A percentile compares a stretch with the other conserved stretches of the same genome.
phyloP scores from a whole-genome alignment of 257 asterid genomes.

The Anisodus tanguticus region DNA sequence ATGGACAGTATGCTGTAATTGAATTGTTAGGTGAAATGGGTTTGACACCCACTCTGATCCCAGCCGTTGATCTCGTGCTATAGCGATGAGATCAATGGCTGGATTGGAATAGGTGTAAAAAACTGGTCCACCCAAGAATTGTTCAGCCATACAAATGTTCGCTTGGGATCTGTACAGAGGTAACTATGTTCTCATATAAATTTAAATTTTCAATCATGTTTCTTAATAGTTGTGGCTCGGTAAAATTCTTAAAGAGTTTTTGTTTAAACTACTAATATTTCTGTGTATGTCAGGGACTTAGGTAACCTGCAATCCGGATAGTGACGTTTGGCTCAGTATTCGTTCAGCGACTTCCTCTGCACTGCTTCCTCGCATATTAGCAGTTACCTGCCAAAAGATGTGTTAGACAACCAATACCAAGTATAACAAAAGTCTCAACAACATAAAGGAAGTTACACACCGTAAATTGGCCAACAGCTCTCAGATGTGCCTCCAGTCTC shows the following conservation, averaged over 20 bases:
- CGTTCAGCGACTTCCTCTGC: slow-evolving; percentile 95
- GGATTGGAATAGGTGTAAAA: background rate
- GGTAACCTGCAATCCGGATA: slow-evolving; percentile 90
- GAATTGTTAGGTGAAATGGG: slow-evolving; percentile 8
- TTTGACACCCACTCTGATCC: background rate
- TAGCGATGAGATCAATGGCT: slow-evolving; percentile 5
- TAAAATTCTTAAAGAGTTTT: slow-evolving; percentile 7
- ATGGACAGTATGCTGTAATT: background rate
- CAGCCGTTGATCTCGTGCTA: background rate
- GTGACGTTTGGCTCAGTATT: slow-evolving; percentile 76
- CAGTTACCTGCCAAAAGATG: slow-evolving; percentile 65
- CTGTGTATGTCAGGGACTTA: background rate
- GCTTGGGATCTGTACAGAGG: background rate
- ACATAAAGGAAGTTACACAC: slow-evolving; percentile 43
- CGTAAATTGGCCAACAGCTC: slow-evolving; percentile 86
- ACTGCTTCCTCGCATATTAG: slow-evolving; percentile 94
- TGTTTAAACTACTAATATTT: slow-evolving; percentile 14
- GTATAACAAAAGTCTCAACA: slow-evolving; percentile 6
- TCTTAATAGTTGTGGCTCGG: background rate
- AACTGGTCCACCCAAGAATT: background rate
- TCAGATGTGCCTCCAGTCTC: slow-evolving; percentile 93
- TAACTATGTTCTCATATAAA: background rate
- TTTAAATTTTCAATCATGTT: background rate
- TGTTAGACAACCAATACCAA: slow-evolving; percentile 8
- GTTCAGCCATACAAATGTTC: background rate